Evolutionary conservation across 768 basidiomycete species (phyloP), one percentile per base, ranked within the genome.

Genomic region (Lactarius psammicola): DNA sequence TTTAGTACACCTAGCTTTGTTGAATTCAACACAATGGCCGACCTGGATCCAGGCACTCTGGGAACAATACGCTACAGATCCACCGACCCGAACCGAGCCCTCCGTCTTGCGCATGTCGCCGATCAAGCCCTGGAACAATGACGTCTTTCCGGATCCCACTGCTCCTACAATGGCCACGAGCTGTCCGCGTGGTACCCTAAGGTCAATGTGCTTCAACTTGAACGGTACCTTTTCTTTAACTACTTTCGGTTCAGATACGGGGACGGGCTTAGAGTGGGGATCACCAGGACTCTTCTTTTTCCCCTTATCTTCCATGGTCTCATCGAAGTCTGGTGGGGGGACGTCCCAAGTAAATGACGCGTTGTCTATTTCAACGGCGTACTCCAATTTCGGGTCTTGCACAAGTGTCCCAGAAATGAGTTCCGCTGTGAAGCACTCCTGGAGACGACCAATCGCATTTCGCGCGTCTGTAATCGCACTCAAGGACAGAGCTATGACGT

Each of bases 21-120:
- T 26, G 57, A 65, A 44, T n/a, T 4, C 17, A 31, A 64, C 65
- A 67, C 23, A 3, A 56, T 8, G 23, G 59, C 62, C 4, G 63
- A 84, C 87, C 75, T 94, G 92, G 64, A 98, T 95, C 94, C 94
- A 97, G 11, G 94, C 89, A 51, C 81, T 87, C 73, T 98, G 95
- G n/a, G 88, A 86, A 70, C 91, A 95, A 74, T 95, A 93, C 0
- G 86, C 87, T 13, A 94, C 84, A 10, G 84, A 83, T 0, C 89
- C 92, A 63, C 91, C 88, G 71, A 94, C 91, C 36, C 78, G 80
- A 44, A 92, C 84, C 11, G 76, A 81, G 2, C 93, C 93, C 17
- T 77, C 74, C 0, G 84, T 87, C 69, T 81, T 80, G 65, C 88
- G 80, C 94, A 95, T 95, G 75, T 95, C 94, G 3, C 90, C 90